Evolutionary conservation across 1,284 basidiomycete species (phyloP), one percentile per base, ranked within the genome.

Genomic region (Trametes hirsuta): DNA sequence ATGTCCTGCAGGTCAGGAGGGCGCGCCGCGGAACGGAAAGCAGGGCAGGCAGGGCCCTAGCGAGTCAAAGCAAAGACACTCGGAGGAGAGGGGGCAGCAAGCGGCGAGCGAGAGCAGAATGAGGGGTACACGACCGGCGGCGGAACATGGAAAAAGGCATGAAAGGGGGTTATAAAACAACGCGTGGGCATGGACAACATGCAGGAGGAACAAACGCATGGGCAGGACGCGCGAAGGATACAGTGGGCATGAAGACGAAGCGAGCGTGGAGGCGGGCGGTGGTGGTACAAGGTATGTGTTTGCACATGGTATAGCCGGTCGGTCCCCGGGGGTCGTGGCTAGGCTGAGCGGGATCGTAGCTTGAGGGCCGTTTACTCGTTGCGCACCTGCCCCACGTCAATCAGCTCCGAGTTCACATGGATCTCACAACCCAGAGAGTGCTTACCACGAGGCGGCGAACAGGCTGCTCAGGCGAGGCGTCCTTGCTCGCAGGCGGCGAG

Each of bases 401-500:
- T 56, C 44, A 59, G 41, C 25, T 30, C n/a, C 40, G 21, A 14
- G 42, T 5, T 30, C 41, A 41, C 10, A 1, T 37, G n/a, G 10
- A 40, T 11, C 3, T 36, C 15, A 10, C 14, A 11, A 25, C 30
- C 41, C 21, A 12, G 6, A 22, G 36, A 37, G 14, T 1, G 68
- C 67, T 59, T 18, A 71, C 70, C 51, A 68, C 66, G 21, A 70
- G 59, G 36, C 64, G 66, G 30, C 68, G 66, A 11, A 66, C 39
- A 6, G 64, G 46, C 36, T 62, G 58, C 55, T 60, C 45, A 3
- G 49, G 42, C 9, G 54, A 48, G 44, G 22, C 22, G 44, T 57
- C 64, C 58, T 60, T 48, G 39, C 46, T 47, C 24, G 48, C 54
- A 5, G 53, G 40, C 37, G 53, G 36, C 25, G 47, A 21, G 15